Evolutionary conservation across 768 basidiomycete species (phyloP), one percentile per base, ranked within the genome.

Genomic region (Mycena haematopus): DNA sequence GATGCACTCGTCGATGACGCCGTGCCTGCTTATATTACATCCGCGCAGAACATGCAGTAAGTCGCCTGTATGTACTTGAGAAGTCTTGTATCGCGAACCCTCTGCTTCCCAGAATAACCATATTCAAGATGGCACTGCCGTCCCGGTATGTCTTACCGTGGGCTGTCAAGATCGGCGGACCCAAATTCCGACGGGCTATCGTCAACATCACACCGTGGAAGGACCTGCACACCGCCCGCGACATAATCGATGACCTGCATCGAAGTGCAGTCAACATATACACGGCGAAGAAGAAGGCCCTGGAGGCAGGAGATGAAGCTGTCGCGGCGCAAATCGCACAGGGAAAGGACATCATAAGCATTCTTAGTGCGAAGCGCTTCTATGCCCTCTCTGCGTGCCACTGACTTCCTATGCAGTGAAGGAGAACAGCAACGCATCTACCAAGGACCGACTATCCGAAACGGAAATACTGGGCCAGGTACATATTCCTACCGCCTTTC

Each of bases 211-310:
- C 74, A 7, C 78, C 77, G 1, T 73, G 66, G 65, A 58, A 68
- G 42, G 60, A 60, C 17, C 53, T 79, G 21, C 75, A 70, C 13
- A 62, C 65, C 22, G 60, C 75, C 22, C 65, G 72, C 21, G 44
- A 70, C 25, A 74, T 79, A n/a, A 63, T 76, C 7, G 79, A 80
- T 36, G 62, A 68, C 25, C 72, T 80, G 70, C 58, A 78, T 44
- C 58, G 66, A 8, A 74, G 72, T 0, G 76, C 77, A 1, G 65
- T 63, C 3, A 50, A 70, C 14, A 75, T 80, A n/a, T 76, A 77
- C 19, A 67, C 74, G 17, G 62, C 65, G 24, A 80, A 79, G 71
- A 78, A 75, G 62, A 53, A n/a, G 19, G 74, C 74, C 1, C 55
- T 79, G n/a, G 60, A 58, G 22, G 40, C 52, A 33, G 74, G 74